Evolutionary conservation across 2,329 filamentous ascomycete species (phyloP).

Genomic region (Colletotrichum shisoi): DNA sequence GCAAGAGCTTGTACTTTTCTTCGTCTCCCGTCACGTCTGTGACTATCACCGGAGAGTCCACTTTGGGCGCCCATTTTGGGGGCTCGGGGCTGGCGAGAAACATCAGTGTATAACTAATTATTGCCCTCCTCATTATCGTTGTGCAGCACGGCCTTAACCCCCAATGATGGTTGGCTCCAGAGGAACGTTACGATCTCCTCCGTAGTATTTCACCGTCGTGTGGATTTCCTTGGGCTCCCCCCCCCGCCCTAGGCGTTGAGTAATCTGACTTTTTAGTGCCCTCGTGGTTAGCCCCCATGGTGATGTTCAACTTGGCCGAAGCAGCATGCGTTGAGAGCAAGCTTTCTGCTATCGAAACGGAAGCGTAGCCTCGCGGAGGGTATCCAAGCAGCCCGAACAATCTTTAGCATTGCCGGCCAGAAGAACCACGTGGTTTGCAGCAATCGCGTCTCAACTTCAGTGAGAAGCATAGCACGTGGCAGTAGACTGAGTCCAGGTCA

Average conservation of each 20-base stretch:
- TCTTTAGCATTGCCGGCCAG: too few relatives aligned
- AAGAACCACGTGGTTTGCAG: too few relatives aligned
- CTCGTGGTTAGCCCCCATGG: too few relatives aligned
- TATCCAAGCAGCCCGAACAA: too few relatives aligned
- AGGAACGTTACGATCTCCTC: slow-evolving; percentile 9
- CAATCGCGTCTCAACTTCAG: too few relatives aligned
- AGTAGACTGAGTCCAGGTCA: too few relatives aligned
- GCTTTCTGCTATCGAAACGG: too few relatives aligned
- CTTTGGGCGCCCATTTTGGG: not conserved
- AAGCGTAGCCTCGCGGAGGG: too few relatives aligned
- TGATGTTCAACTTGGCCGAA: too few relatives aligned
- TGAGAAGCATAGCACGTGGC: too few relatives aligned
- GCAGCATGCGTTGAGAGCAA: too few relatives aligned
- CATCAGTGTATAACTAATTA: not conserved
- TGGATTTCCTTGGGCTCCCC: not conserved
- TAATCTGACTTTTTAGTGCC: not conserved
- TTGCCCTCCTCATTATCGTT: too few relatives aligned
- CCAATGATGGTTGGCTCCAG: slow-evolving; percentile 13
- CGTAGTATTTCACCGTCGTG: slow-evolving; percentile 11
- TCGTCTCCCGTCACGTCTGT: slow-evolving; percentile 8
- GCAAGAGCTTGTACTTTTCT: not conserved
- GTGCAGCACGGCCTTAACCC: not conserved
- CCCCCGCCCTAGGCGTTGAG: not conserved
- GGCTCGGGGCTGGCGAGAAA: not conserved
- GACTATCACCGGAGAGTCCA: slow-evolving; percentile 4